These are phyloP conservation scores for Arachis stenosperma DNA, from an alignment of 306 rosid species.

Conservation along the genomic window DNA sequence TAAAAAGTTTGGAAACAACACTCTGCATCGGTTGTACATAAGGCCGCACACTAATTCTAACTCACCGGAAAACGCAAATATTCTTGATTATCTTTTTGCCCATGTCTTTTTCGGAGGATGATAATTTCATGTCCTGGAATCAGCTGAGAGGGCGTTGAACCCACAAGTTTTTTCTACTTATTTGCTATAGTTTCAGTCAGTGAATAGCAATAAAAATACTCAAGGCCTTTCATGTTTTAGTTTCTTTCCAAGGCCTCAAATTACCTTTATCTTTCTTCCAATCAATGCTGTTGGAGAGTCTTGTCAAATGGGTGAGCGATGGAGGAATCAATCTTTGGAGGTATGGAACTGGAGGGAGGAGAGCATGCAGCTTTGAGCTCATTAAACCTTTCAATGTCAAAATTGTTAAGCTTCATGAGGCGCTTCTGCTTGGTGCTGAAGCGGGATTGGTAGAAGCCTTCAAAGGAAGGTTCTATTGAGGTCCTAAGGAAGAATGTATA, in stretches of 20 bases:
- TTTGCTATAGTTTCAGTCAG: constrained; percentile 17
- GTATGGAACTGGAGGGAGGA: not conserved
- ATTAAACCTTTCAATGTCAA: constrained; percentile 59
- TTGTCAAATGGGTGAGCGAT: not conserved
- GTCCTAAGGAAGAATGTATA: constrained; percentile 76
- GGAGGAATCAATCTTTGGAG: constrained; percentile 18
- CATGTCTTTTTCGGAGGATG: not conserved
- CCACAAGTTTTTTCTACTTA: not conserved
- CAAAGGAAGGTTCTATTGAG: constrained; percentile 73
- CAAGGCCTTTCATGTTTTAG: constrained; percentile 18
- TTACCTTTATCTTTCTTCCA: not conserved
- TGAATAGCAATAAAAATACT: constrained; percentile 2
- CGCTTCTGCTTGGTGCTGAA: constrained; percentile 65
- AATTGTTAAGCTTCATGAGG: constrained; percentile 60
- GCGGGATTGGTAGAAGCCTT: constrained; percentile 68
- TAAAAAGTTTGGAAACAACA: constrained; percentile 9
- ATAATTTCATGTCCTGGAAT: not conserved
- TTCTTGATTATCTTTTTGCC: not conserved
- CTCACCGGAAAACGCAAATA: constrained; percentile 1
- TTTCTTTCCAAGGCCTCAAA: constrained; percentile 3
- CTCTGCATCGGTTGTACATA: constrained; percentile 40
- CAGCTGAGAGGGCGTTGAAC: not conserved
- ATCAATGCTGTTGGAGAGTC: constrained; percentile 29
- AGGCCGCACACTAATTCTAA: constrained; percentile 52
- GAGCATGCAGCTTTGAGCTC: constrained; percentile 53